Conservation (phyloP, 257 asterid species). For the Solanum chilense region DNA sequence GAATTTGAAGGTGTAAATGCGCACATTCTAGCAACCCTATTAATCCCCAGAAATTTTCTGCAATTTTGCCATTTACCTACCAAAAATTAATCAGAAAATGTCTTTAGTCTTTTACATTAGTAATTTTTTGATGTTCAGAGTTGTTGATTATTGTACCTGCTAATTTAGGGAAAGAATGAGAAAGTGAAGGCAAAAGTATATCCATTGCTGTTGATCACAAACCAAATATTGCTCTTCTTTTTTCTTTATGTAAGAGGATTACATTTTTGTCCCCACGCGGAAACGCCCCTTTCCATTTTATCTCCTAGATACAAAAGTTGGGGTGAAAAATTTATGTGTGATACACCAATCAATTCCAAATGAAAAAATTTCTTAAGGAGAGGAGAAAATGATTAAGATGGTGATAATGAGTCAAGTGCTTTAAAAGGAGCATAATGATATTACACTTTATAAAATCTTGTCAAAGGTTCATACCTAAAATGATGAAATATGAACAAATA, state of each 20-base stretch:
- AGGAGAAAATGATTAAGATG: too few species aligned
- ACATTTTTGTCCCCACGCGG: background rate
- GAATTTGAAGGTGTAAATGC: background rate
- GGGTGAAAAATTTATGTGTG: too few species aligned
- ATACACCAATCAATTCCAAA: too few species aligned
- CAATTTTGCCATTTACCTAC: slow-evolving; percentile 31
- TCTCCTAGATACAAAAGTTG: background rate
- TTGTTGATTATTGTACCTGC: background rate
- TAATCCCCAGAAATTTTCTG: background rate
- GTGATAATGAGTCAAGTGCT: too few species aligned
- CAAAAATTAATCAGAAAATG: background rate
- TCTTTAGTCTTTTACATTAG: background rate
- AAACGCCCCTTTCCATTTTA: background rate
- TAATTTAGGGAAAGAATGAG: background rate
- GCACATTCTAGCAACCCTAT: background rate
- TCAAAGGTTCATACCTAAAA: too few species aligned
- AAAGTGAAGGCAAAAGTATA: background rate
- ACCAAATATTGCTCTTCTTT: background rate
- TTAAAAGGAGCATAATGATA: too few species aligned
- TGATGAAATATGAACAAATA: too few species aligned
- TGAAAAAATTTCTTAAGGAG: too few species aligned
- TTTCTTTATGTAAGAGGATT: background rate
- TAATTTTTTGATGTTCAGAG: background rate
- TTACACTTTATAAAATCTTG: too few species aligned
- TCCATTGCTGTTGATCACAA: background rate